Percentiles rank a stretch among this genome's conserved stretches.
These are phyloP conservation scores for Botrytis medusae DNA, from an alignment of 2,329 filamentous ascomycete species.

Conservation along the genomic window DNA sequence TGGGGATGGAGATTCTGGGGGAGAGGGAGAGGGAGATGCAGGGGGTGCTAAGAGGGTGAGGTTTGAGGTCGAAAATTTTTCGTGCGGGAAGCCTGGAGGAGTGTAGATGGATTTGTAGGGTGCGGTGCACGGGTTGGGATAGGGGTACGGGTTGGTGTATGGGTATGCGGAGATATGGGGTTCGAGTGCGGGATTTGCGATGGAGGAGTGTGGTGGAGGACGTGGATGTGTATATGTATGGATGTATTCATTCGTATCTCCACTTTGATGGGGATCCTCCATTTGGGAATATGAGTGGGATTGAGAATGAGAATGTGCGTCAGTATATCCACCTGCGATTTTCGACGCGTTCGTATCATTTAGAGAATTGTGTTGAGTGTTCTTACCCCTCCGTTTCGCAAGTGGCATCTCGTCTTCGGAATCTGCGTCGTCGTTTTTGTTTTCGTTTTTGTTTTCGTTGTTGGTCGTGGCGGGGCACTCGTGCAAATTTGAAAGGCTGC, in stretches of 20 bases:
- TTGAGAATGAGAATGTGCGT: neutral
- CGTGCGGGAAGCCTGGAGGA: neutral
- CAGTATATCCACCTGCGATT: neutral
- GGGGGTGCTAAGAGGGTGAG: neutral
- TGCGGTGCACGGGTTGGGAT: too few relatives aligned
- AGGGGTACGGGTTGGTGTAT: neutral
- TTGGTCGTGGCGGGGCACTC: neutral
- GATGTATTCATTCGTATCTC: neutral
- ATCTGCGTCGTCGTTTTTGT: neutral
- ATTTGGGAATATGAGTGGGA: neutral
- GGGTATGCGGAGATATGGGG: too few relatives aligned
- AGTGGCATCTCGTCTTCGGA: slow-evolving; percentile 34
- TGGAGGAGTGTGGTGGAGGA: too few relatives aligned
- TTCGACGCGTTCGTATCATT: neutral
- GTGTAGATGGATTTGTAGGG: neutral
- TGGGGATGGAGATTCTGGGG: neutral
- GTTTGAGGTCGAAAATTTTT: accelerated
- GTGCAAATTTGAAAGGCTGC: neutral
- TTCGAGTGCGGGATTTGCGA: too few relatives aligned
- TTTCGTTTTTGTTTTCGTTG: neutral
- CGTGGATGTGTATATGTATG: too few relatives aligned
- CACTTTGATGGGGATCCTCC: neutral
- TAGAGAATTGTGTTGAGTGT: neutral
- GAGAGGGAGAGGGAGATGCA: neutral
- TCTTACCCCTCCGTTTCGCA: slow-evolving; percentile 27